phyloP scores from a whole-genome alignment of 139 green algal species.

The Asterochloris erici region DNA sequence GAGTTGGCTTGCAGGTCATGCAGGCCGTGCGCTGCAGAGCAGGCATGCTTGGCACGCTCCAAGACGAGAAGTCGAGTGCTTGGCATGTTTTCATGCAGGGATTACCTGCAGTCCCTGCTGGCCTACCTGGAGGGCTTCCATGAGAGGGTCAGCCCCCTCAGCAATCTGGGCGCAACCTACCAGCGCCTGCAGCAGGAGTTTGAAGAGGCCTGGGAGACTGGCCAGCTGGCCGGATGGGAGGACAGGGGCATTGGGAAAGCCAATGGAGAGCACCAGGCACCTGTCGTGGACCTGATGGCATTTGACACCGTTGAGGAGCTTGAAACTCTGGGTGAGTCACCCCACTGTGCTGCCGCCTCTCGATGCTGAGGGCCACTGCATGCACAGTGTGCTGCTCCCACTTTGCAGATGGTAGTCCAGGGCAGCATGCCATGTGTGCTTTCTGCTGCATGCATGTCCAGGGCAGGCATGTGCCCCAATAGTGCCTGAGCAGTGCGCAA shows the following conservation, averaged over 20 bases:
- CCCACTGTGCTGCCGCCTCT: constrained; percentile 2
- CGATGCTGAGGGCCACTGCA: neutral
- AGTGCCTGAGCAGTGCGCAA: no score
- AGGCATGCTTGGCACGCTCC: no score
- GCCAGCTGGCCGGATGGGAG: constrained; percentile 69
- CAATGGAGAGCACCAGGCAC: neutral
- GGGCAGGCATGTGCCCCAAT: no score
- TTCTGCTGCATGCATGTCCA: no score
- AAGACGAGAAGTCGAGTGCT: neutral
- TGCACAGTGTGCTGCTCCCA: neutral
- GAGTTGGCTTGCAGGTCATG: no score
- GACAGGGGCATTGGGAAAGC: constrained; percentile 42
- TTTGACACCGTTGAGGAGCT: constrained; percentile 85
- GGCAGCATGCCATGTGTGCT: no score
- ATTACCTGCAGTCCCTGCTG: constrained; percentile 66
- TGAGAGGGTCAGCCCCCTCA: constrained; percentile 83
- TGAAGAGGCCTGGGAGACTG: constrained; percentile 56
- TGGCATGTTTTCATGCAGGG: constrained; percentile 22
- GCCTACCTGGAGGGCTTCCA: constrained; percentile 90
- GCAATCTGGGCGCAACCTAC: constrained; percentile 15
- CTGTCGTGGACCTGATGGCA: constrained; percentile 67
- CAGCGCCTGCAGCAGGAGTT: constrained; percentile 71
- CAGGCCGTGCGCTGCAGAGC: no score
- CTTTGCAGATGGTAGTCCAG: neutral
- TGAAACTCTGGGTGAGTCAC: constrained; percentile 51